Evolutionary conservation across 768 basidiomycete genomes (phyloP).

Genomic region (Hebeloma cylindrosporum): DNA sequence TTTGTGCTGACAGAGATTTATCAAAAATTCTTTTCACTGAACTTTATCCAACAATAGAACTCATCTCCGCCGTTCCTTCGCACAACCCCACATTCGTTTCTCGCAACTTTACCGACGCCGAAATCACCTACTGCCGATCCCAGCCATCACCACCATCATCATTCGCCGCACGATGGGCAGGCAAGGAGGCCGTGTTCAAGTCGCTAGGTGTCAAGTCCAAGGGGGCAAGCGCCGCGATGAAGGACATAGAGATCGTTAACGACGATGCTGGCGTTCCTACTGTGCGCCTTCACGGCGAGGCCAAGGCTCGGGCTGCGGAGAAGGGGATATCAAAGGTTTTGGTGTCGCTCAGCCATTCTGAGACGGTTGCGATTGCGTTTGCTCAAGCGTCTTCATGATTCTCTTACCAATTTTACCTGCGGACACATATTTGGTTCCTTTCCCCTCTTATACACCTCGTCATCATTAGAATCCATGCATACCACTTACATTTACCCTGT

Average conservation of each 20-base stretch:
- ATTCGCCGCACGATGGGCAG: slow-evolving; percentile 95
- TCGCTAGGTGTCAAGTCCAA: slow-evolving; percentile 86
- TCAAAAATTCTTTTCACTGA: slow-evolving; percentile 7
- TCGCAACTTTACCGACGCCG: slow-evolving; percentile 91
- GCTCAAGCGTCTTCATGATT: slow-evolving; percentile 63
- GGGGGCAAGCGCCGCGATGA: slow-evolving; percentile 93
- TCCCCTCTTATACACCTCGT: slow-evolving; percentile 11
- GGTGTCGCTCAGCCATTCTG: slow-evolving; percentile 91
- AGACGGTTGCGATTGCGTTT: slow-evolving; percentile 88
- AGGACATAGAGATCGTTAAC: slow-evolving; percentile 94
- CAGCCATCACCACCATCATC: slow-evolving; percentile 88
- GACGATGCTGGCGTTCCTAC: slow-evolving; percentile 76
- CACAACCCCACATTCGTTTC: slow-evolving; percentile 83
- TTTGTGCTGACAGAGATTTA: slow-evolving; percentile 30
- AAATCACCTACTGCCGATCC: slow-evolving; percentile 81
- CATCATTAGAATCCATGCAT: too few species aligned
- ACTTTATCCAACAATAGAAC: slow-evolving; percentile 49
- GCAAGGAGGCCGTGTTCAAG: slow-evolving; percentile 98
- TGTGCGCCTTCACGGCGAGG: slow-evolving; percentile 78
- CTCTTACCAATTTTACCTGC: slow-evolving; percentile 2
- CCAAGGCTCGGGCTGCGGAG: slow-evolving; percentile 64
- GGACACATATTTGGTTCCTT: slow-evolving; percentile 1
- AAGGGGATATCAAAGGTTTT: slow-evolving; percentile 76
- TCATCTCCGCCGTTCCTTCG: slow-evolving; percentile 91
- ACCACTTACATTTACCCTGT: slow-evolving; percentile 11